A percentile compares a stretch with the other conserved stretches of the same genome.
phyloP scores from a whole-genome alignment of 352 stramenopile genomes.

The Globisporangium carolinianum region DNA sequence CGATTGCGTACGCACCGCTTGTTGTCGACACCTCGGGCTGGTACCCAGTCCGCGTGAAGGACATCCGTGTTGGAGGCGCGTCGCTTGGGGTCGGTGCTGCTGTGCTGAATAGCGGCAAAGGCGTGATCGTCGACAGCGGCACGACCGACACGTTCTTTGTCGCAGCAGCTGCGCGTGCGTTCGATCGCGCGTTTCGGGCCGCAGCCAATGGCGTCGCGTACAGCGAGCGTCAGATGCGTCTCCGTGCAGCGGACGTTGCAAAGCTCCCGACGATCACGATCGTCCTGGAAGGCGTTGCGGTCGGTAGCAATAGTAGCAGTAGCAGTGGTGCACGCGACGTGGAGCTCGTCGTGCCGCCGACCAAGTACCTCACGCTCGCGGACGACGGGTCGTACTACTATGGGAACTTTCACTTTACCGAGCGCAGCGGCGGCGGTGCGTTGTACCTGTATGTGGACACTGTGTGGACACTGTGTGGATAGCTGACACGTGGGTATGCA shows the following conservation, averaged over 20 bases:
- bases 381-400: constrained; percentile 39
- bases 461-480: not conserved
- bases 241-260: constrained; percentile 31
- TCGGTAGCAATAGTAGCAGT: not conserved
- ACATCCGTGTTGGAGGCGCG: constrained; percentile 51
- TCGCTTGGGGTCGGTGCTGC: constrained; percentile 34
- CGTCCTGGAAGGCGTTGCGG: constrained; percentile 36
- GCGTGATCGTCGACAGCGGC: constrained; percentile 81
- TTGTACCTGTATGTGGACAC: not conserved
- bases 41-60: constrained; percentile 81
- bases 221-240: constrained; percentile 45
- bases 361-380: constrained; percentile 55
- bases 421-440: constrained; percentile 70
- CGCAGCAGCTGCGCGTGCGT: constrained; percentile 31
- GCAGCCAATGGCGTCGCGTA: constrained; percentile 39
- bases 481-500: no score
- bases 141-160: constrained; percentile 85
- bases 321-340: constrained; percentile 35
- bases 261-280: constrained; percentile 61
- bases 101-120: constrained; percentile 60
- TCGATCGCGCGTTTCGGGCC: constrained; percentile 42
- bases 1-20: constrained; percentile 63
- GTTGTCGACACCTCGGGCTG: constrained; percentile 37
- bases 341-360: constrained; percentile 49
- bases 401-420: constrained; percentile 78